Evolutionary conservation across 768 basidiomycete species (phyloP).

Genomic region (Grammothele lineata): DNA sequence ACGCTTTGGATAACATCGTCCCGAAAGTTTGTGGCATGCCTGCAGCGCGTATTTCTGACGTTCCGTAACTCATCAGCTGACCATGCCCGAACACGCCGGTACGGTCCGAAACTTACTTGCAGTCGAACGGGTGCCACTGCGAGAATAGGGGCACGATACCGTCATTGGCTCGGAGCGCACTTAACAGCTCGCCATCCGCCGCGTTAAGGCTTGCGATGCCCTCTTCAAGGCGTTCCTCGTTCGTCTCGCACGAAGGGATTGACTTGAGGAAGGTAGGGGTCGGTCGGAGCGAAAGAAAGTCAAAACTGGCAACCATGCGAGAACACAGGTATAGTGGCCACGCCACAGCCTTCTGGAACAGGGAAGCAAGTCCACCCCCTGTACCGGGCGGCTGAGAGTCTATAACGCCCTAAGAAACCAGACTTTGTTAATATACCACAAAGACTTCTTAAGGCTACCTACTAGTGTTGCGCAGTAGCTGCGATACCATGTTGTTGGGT

Average conservation of each 20-base stretch:
- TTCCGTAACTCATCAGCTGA: no score
- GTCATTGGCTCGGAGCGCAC: conserved; percentile 36
- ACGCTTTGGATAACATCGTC: no score
- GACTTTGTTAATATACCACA: no score
- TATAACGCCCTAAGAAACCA: no score
- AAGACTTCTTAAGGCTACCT: no score
- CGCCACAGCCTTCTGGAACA: background rate
- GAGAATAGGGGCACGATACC: conserved; percentile 48
- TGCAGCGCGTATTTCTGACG: conserved; percentile 7
- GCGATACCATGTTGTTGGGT: conserved; percentile 38
- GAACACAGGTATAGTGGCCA: conserved; percentile 28
- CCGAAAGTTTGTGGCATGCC: conserved; percentile 15
- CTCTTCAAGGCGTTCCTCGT: background rate
- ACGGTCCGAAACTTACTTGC: conserved; percentile 32
- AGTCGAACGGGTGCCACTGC: conserved; percentile 46
- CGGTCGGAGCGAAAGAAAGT: conserved; percentile 34
- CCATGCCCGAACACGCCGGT: no score
- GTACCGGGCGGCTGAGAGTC: background rate
- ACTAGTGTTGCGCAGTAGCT: conserved; percentile 40
- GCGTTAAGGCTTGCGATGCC: background rate
- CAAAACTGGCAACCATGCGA: conserved; percentile 32
- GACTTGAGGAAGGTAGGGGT: conserved; percentile 29
- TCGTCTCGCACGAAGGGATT: background rate
- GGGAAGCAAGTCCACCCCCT: background rate
- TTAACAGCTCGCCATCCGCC: background rate